Conservation (phyloP, 306 rosid species). For the Pueraria montana region DNA sequence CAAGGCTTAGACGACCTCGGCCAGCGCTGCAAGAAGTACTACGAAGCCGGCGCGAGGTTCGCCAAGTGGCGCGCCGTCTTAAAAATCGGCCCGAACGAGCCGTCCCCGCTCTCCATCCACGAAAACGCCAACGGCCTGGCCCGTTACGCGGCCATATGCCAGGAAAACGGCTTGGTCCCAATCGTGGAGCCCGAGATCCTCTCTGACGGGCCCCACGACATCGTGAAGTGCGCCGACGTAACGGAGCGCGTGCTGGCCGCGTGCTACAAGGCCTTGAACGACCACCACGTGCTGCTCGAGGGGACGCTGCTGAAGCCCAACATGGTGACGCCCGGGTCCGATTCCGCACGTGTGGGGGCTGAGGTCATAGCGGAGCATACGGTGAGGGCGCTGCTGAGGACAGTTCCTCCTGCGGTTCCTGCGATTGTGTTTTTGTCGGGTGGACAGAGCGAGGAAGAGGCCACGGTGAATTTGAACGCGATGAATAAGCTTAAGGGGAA, state of each 20-base stretch:
- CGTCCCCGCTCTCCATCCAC: slow-evolving; percentile 68
- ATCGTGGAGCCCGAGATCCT: slow-evolving; percentile 94
- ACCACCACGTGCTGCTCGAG: slow-evolving; percentile 81
- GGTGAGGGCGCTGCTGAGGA: slow-evolving; percentile 71
- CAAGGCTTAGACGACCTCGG: slow-evolving; percentile 86
- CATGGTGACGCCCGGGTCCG: slow-evolving; percentile 93
- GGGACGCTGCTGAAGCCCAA: slow-evolving; percentile 92
- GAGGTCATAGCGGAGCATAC: slow-evolving; percentile 81
- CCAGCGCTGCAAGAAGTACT: slow-evolving; percentile 79
- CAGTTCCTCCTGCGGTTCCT: slow-evolving; percentile 81
- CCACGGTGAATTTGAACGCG: slow-evolving; percentile 77
- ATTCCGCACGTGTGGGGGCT: slow-evolving; percentile 64
- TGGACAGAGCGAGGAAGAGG: slow-evolving; percentile 96
- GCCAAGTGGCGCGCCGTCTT: slow-evolving; percentile 92
- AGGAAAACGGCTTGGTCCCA: slow-evolving; percentile 85
- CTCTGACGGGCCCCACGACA: slow-evolving; percentile 80
- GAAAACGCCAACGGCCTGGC: slow-evolving; percentile 86
- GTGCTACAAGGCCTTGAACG: slow-evolving; percentile 79
- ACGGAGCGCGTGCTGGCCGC: slow-evolving; percentile 87
- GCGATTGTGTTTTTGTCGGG: slow-evolving; percentile 87
- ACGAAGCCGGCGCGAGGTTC: slow-evolving; percentile 82
- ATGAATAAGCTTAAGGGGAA: slow-evolving; percentile 80
- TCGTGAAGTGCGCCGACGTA: slow-evolving; percentile 75
- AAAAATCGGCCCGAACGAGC: slow-evolving; percentile 80
- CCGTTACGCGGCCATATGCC: slow-evolving; percentile 81